phyloP scores from a whole-genome alignment of 2,329 filamentous ascomycete genomes.

The Trichoderma sp. region DNA sequence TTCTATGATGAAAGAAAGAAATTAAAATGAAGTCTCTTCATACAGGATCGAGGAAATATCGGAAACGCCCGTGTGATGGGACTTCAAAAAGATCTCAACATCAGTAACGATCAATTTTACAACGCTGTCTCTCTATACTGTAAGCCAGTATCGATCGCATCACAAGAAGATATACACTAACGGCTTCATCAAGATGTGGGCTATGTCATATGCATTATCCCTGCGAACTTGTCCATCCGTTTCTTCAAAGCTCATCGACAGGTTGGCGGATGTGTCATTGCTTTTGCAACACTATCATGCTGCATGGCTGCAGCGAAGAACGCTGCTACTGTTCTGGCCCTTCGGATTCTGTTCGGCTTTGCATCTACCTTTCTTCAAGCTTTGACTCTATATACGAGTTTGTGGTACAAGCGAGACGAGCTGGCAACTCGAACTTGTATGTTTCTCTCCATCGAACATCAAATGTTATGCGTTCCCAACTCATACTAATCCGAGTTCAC shows the following conservation, averaged over 20 bases:
- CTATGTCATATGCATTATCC: slow-evolving; percentile 5
- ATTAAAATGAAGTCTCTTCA: neutral
- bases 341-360: neutral
- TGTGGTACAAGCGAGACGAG: slow-evolving; percentile 8
- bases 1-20: neutral
- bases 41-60: slow-evolving; percentile 8
- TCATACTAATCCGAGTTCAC: neutral
- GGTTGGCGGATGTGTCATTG: neutral
- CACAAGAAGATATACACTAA: neutral
- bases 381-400: neutral
- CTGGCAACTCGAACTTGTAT: neutral
- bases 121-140: slow-evolving; percentile 1
- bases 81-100: neutral
- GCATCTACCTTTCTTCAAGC: slow-evolving; percentile 6
- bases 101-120: neutral
- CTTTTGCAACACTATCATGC: slow-evolving; percentile 11
- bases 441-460: neutral
- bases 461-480: neutral
- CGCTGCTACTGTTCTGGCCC: neutral
- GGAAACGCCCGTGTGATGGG: neutral
- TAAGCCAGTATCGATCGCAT: neutral
- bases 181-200: neutral
- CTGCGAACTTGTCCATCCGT: neutral
- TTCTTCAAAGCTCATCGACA: slow-evolving; percentile 5
- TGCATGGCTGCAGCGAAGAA: slow-evolving; percentile 2